Conservation (phyloP, 768 basidiomycete species). For the Suillus plorans region DNA sequence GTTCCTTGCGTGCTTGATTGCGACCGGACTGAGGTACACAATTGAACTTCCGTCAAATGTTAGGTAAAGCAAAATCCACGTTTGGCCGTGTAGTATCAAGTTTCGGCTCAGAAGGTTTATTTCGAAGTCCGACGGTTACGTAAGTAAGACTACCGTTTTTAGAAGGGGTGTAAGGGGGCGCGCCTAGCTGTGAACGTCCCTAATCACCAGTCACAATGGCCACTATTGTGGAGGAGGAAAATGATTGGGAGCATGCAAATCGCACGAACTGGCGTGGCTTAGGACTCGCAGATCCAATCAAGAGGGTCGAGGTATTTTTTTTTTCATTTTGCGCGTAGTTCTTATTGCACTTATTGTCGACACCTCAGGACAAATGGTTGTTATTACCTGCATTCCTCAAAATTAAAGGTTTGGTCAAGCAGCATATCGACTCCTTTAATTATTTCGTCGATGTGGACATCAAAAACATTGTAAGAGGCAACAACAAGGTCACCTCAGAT, state of each 20-base stretch:
- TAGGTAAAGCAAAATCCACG: too few relatives aligned
- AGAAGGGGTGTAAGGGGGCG: too few relatives aligned
- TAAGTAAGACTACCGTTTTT: too few relatives aligned
- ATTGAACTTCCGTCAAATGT: too few relatives aligned
- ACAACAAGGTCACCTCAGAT: slow-evolving; percentile 92
- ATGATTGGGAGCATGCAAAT: slow-evolving; percentile 61
- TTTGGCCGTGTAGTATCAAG: too few relatives aligned
- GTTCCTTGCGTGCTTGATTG: too few relatives aligned
- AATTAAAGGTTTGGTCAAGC: slow-evolving; percentile 98
- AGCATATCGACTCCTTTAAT: slow-evolving; percentile 98
- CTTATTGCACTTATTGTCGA: slow-evolving; percentile 4
- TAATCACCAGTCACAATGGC: background rate
- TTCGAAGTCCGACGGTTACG: too few relatives aligned
- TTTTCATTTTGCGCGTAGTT: slow-evolving; percentile 4
- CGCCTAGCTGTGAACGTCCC: too few relatives aligned
- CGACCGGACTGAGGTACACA: too few relatives aligned
- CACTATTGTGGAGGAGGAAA: slow-evolving; percentile 26
- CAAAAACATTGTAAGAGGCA: slow-evolving; percentile 93
- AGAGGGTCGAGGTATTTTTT: slow-evolving; percentile 83
- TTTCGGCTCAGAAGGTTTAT: too few relatives aligned
- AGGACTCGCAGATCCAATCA: slow-evolving; percentile 85
- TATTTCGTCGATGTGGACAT: slow-evolving; percentile 98
- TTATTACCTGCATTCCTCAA: slow-evolving; percentile 94
- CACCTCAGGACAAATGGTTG: slow-evolving; percentile 92
- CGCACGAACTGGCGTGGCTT: slow-evolving; percentile 70